Base-by-base conservation (phyloP, 2,329 filamentous ascomycete genomes). In the Alternaria triticina region DNA sequence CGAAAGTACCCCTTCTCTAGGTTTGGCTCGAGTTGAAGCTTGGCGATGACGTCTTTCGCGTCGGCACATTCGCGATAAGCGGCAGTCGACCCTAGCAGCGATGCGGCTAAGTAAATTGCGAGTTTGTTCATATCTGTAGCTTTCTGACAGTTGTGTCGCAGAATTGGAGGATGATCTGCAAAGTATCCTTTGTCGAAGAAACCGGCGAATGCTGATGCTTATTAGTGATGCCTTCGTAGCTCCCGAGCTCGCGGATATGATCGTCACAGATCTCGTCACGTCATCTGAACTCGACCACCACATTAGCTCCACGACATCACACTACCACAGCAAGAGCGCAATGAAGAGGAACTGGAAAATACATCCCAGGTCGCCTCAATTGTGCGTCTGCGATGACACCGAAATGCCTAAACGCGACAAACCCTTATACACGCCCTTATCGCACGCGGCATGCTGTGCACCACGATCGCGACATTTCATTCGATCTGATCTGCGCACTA, bases 1-100 rank as follows among this genome's bases (percentile, higher is more conserved):
- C 80, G 55, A 67, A 78, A 86, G 70, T 80, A 86, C 17, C 85
- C 85, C 49, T 85, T 86, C 60, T 87, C 85, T 1, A 78, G 76
- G 52, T 85, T 82, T 8, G 83, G 81, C 4, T 71, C 57, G 8
- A 86, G 79, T 20, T 79, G 76, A 3, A 86, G 80, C 20, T 75
- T 70, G 7, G 74, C 67, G 54, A 86, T 82, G 52, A 86, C 75
- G 22, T 85, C 80, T 36, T 82, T 70, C 1, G 83, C 82, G 28
- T 49, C 58, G 54, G 25, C 55, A n/a, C 27, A 10, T 11, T 62
- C 44, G 23, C 25, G 36, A 28, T 9, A 33, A 12, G 13, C 45
- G 10, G 40, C 59, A 55, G 36, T 45, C 6, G 28, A 56, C 11
- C 61, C 45, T 3, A 54, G 9, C 25, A 58, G 40, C 28, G 27